Evolutionary conservation across 2,329 filamentous ascomycete genomes (phyloP), one percentile per base, ranked within the genome.

Genomic region (Polychaeton citri): DNA sequence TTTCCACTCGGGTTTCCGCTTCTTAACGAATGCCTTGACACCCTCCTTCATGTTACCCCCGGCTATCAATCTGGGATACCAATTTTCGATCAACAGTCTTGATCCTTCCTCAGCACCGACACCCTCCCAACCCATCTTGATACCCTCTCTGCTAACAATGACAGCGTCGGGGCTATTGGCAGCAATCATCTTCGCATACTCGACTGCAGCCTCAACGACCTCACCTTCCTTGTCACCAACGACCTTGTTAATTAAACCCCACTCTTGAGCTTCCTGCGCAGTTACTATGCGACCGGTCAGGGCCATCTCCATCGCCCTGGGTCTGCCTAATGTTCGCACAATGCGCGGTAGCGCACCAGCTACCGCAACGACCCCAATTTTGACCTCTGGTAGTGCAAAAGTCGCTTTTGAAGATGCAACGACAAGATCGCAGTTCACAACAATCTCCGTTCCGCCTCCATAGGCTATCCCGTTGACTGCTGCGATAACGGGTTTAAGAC

Each of bases 361-460:
- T 1, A 81, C 65, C 19, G 81, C 76, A 3, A 79, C 72, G 6
- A 85, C 79, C 5, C 81, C 81, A 36, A 76, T 68, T 42, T 71
- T 74, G 2, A 79, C 78, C 58, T 86, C 82, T 0, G 82, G 81
- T 5, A 87, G 63, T 1, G 69, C 72, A 51, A 88, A 86, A 18
- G 58, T 61, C 0, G 80, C 79, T 9, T 54, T 50, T 3, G 60
- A 52, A 2, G 67, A 61, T 3, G 81, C 79, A 20, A 87, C 56
- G 2, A 85, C 69, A 38, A 88, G 61, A 61, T 90, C 83, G 43
- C 71, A 72, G 57, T 85, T 84, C 33, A 80, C 63, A 9, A 74
- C 68, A 61, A 86, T 83, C 63, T 88, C 82, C 58, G 81, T 77
- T 2, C 81, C 82, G 36, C 81, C 82, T 21, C 82, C 82, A 32